Conservation (phyloP, 164 flowering plant species). For the Umbilicus rupestris region DNA sequence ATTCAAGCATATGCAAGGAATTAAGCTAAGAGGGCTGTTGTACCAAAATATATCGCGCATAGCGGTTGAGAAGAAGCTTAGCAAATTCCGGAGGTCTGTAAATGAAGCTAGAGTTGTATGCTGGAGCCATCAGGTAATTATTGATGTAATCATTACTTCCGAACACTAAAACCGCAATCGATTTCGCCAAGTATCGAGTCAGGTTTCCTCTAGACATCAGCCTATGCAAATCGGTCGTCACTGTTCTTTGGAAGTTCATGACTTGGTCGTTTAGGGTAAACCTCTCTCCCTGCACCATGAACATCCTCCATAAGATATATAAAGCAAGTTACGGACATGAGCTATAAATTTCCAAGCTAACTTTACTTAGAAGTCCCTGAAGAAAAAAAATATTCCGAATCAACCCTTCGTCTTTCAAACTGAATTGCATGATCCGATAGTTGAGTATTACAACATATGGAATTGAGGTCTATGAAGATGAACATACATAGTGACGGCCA, state of each 20-base stretch:
- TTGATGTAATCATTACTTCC: constrained; percentile 77
- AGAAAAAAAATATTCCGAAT: too few relatives aligned
- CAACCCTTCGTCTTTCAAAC: too few relatives aligned
- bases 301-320: neutral
- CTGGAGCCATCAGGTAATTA: constrained; percentile 55
- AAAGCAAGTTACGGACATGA: too few relatives aligned
- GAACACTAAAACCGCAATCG: constrained; percentile 44
- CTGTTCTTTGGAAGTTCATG: constrained; percentile 42
- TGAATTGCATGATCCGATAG: too few relatives aligned
- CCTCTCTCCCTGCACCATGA: constrained; percentile 47
- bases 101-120: constrained; percentile 34
- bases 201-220: constrained; percentile 21
- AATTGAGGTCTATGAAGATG: too few relatives aligned
- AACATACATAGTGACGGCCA: constrained; percentile 1
- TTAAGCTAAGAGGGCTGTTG: too few relatives aligned
- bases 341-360: too few relatives aligned
- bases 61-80: constrained; percentile 49
- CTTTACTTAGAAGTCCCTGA: too few relatives aligned
- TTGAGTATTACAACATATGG: too few relatives aligned
- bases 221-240: constrained; percentile 26
- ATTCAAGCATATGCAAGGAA: neutral
- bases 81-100: constrained; percentile 41
- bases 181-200: constrained; percentile 32
- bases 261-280: constrained; percentile 55
- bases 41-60: constrained; percentile 48